Percentiles rank a stretch among this genome's conserved stretches.
Conservation (phyloP, 805 yeast genomes). For the Pichia manshurica region DNA sequence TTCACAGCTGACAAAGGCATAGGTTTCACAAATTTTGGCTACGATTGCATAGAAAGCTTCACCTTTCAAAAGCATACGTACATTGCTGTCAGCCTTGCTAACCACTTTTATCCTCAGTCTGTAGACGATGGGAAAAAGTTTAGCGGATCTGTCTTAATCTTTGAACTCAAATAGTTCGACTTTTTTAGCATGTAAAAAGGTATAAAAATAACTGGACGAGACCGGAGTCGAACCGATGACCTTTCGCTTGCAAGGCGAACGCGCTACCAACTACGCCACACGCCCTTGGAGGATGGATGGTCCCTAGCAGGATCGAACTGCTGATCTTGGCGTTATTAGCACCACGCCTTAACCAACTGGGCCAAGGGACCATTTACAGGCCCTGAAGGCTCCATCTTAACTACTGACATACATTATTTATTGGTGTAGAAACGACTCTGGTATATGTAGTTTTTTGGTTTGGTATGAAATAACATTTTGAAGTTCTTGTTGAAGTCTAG, state of each 20-base stretch:
- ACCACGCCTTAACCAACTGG: slow-evolving; percentile 43
- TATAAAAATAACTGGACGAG: slow-evolving; percentile 44
- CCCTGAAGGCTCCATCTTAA: too few species aligned
- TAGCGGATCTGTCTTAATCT: neutral
- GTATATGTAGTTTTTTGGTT: too few species aligned
- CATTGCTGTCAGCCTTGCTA: slow-evolving; percentile 35
- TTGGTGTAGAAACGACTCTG: too few species aligned
- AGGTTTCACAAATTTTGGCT: slow-evolving; percentile 42
- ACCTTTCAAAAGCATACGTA: slow-evolving; percentile 14
- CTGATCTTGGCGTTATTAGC: slow-evolving; percentile 56
- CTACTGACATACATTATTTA: too few species aligned
- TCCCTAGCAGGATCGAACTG: slow-evolving; percentile 88
- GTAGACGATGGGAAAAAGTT: too few species aligned
- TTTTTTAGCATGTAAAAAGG: neutral
- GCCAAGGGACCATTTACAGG: slow-evolving; percentile 39
- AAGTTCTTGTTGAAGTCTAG: too few species aligned
- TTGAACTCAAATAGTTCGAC: neutral
- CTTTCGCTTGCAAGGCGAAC: slow-evolving; percentile 76
- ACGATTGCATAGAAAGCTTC: slow-evolving; percentile 27
- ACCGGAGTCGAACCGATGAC: slow-evolving; percentile 76
- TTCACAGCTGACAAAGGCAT: slow-evolving; percentile 21
- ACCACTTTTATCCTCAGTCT: slow-evolving; percentile 5
- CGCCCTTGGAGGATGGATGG: slow-evolving; percentile 50
- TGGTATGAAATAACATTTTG: too few species aligned
- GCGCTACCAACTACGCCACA: slow-evolving; percentile 80